Percentiles rank a stretch among this genome's conserved stretches.
These are phyloP conservation scores for Melastoma malabathricum DNA, from an alignment of 345 rosid species.

Conservation along the genomic window DNA sequence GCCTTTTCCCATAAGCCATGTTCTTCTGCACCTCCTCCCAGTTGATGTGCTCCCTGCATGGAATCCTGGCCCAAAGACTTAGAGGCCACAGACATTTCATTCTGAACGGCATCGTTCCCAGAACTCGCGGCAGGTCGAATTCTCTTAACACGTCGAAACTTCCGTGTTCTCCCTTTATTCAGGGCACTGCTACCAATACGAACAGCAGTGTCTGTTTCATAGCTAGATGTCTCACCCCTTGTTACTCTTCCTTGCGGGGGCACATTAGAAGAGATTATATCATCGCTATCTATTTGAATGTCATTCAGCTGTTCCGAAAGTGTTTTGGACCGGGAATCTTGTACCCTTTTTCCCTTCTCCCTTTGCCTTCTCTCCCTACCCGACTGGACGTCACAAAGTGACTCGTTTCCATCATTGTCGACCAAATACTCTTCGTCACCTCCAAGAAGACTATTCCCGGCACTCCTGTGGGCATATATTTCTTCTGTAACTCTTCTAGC, in stretches of 20 bases:
- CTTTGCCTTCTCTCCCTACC: conserved; percentile 30
- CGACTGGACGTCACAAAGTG: conserved; percentile 28
- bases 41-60: conserved; percentile 15
- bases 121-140: conserved; percentile 20
- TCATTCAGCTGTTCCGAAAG: conserved; percentile 66
- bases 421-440: conserved; percentile 20
- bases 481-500: conserved; percentile 60
- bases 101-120: conserved; percentile 40
- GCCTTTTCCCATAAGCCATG: conserved; percentile 27
- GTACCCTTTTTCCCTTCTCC: conserved; percentile 39
- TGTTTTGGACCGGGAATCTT: conserved; percentile 34
- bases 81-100: conserved; percentile 78
- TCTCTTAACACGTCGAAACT: conserved; percentile 51
- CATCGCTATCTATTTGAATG: conserved; percentile 47
- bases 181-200: conserved; percentile 28
- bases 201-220: conserved; percentile 19
- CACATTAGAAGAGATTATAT: conserved; percentile 48
- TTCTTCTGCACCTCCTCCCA: conserved; percentile 36
- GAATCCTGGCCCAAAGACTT: conserved; percentile 47
- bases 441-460: conserved; percentile 23
- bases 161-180: conserved; percentile 44
- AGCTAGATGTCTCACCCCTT: conserved; percentile 18
- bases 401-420: conserved; percentile 24
- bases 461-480: conserved; percentile 31
- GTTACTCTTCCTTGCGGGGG: conserved; percentile 23